phyloP scores from a whole-genome alignment of 306 rosid species.

The Senna tora region DNA sequence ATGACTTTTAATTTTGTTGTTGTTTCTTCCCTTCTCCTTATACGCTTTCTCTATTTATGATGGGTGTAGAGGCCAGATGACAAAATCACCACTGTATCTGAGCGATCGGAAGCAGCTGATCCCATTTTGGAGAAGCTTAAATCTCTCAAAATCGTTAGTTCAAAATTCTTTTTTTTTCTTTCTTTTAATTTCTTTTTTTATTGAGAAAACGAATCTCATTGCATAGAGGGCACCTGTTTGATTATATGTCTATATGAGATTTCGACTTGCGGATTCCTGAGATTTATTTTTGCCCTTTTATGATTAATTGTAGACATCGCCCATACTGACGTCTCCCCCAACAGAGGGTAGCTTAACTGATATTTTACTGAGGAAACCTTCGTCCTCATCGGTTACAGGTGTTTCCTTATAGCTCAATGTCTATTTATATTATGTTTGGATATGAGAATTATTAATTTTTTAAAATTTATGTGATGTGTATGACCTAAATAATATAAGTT shows the following conservation, averaged over 20 bases:
- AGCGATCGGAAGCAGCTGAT: constrained; percentile 65
- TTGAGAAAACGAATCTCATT: neutral
- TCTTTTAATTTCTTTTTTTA: neutral
- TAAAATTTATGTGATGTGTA: too few relatives aligned
- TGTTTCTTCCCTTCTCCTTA: neutral
- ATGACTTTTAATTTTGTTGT: neutral
- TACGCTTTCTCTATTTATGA: constrained; percentile 33
- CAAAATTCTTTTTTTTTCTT: neutral
- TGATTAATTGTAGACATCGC: constrained; percentile 64
- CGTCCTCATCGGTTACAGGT: constrained; percentile 73
- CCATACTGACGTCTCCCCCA: constrained; percentile 75
- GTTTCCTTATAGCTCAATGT: constrained; percentile 15
- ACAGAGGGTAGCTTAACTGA: constrained; percentile 82
- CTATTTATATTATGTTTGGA: neutral
- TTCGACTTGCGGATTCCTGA: neutral
- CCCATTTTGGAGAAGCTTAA: constrained; percentile 73
- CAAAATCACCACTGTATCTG: constrained; percentile 80
- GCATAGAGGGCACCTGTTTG: constrained; percentile 26
- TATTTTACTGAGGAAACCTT: constrained; percentile 82
- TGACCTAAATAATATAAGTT: too few relatives aligned
- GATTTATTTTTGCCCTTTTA: constrained; percentile 3
- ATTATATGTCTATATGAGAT: constrained; percentile 5
- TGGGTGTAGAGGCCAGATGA: constrained; percentile 56
- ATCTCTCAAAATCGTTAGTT: constrained; percentile 72
- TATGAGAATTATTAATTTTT: too few relatives aligned